Evolutionary conservation across 2,329 filamentous ascomycete genomes (phyloP).

Genomic region (Fusarium newnesense): DNA sequence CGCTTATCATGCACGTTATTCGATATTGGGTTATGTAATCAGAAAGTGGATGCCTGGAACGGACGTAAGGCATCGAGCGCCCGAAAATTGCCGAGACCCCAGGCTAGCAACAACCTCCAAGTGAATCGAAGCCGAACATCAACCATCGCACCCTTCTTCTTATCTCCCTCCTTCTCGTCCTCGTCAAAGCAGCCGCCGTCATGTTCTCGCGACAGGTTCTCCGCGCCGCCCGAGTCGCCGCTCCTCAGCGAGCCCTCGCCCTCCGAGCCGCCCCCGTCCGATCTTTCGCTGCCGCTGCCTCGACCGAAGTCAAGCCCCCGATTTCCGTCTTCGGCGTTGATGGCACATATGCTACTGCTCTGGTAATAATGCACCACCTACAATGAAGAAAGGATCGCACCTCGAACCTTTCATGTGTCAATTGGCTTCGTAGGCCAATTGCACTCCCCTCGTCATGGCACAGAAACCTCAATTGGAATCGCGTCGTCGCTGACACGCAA

Average conservation of each 20-base stretch:
- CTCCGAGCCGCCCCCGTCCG: constrained; percentile 67
- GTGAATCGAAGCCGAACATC: constrained; percentile 42
- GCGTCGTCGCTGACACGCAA: constrained; percentile 36
- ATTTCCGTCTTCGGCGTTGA: constrained; percentile 94
- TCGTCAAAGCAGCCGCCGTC: constrained; percentile 39
- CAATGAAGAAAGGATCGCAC: not conserved
- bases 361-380: constrained; percentile 79
- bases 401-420: constrained; percentile 15
- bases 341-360: constrained; percentile 96
- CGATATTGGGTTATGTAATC: constrained; percentile 44
- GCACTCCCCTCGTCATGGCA: constrained; percentile 27
- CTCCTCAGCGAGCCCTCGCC: constrained; percentile 66
- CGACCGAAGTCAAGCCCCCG: constrained; percentile 81
- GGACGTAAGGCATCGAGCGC: constrained; percentile 52
- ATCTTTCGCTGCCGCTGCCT: constrained; percentile 80
- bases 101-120: constrained; percentile 48
- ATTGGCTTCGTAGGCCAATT: constrained; percentile 34
- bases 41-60: constrained; percentile 51
- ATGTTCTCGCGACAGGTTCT: constrained; percentile 71
- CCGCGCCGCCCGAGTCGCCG: constrained; percentile 66
- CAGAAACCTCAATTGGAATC: constrained; percentile 39
- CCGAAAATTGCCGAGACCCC: constrained; percentile 55
- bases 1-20: too few species aligned
- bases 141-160: constrained; percentile 29
- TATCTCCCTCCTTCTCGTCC: constrained; percentile 11